Evolutionary conservation across 139 green algal species (phyloP).

Genomic region (Klebsormidium nitens): DNA sequence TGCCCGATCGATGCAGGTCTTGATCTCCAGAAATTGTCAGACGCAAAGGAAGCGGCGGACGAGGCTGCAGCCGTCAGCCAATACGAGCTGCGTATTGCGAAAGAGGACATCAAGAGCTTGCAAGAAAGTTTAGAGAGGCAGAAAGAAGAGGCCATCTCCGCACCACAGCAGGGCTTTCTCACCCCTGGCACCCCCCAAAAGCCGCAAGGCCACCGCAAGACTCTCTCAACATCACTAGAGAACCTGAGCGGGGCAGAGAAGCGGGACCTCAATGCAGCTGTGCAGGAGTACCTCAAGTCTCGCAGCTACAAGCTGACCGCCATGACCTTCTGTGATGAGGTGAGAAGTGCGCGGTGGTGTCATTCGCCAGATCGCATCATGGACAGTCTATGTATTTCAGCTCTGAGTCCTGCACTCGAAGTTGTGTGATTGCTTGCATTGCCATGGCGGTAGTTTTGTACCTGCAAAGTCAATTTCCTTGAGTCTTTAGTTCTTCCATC

Average conservation of each 20-base stretch:
- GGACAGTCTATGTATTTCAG: background rate
- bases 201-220: no score
- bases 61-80: constrained; percentile 7
- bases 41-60: constrained; percentile 17
- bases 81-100: constrained; percentile 19
- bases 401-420: no score
- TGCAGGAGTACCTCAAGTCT: constrained; percentile 31
- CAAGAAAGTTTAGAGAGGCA: constrained; percentile 6
- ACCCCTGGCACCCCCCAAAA: background rate
- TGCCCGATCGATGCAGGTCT: no score
- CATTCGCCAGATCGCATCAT: background rate
- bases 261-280: constrained; percentile 27
- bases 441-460: no score
- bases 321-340: constrained; percentile 36
- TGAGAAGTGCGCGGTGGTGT: background rate
- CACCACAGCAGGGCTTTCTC: background rate
- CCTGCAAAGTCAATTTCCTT: no score
- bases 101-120: constrained; percentile 22
- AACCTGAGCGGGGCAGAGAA: constrained; percentile 15
- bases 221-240: no score
- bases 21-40: constrained; percentile 9
- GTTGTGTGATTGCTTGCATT: no score
- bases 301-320: constrained; percentile 32
- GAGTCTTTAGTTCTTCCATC: no score
- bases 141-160: background rate